Base-by-base conservation (phyloP, 2,329 filamentous ascomycete genomes). In the Hypoxylon sp. region DNA sequence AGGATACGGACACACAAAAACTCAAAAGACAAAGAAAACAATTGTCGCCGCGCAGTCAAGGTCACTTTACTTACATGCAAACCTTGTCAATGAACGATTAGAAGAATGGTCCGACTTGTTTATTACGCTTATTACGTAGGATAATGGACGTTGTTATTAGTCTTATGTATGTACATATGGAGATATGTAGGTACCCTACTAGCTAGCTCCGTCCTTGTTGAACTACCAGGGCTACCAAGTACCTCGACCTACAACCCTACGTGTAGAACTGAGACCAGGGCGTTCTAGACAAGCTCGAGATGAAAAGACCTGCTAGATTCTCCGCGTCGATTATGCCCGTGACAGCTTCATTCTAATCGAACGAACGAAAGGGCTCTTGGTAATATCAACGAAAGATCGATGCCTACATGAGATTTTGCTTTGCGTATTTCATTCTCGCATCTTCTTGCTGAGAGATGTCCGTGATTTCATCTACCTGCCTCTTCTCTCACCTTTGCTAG, bases 171-270 rank as follows among this genome's bases (percentile, higher is more conserved):
- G 17, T 41, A 41, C 37, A 41, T 41, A 41, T 41, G n/a, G 17
- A 20, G n/a, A 41, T 10, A 66, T 66, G 65, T 68, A 68, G 65
- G 65, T 68, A 68, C 65, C 56, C 62, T 65, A 59, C 24, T n/a
- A n/a, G 32, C 32, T 37, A 34, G 10, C 30, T 32, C 30, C 30
- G 56, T 43, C n/a, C 20, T 22, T 44, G 20, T 41, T 46, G 22
- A 46, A 46, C 43, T 46, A 46, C 20, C 20, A 46, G 13, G 19
- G 4, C 24, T 22, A 46, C 43, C 20, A 15, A 13, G 22, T 26
- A 46, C 34, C 5, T 41, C n/a, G 6, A 20, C 37, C 17, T 17
- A 20, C 10, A 41, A 15, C 13, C 39, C 30, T 19, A 24, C 34
- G n/a, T 41, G 37, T 20, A 41, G 37, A 20, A n/a, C 37, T 20